A percentile compares a stretch with the other conserved stretches of the same genome.
Conservation (phyloP, 257 asterid genomes). For the Solanum clarkiae region DNA sequence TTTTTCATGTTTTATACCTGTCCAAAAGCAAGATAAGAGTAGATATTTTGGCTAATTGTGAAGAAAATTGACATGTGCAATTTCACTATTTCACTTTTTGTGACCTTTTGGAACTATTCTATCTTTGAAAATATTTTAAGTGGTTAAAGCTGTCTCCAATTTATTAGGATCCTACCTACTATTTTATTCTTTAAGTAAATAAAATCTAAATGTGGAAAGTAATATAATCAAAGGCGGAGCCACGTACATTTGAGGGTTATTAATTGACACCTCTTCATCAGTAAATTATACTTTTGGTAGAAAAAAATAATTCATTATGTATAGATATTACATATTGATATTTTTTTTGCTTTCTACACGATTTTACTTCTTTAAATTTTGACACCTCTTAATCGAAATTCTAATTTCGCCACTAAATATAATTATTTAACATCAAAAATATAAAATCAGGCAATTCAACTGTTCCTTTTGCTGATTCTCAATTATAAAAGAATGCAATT, state of each 20-base stretch:
- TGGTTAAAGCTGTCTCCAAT: not conserved
- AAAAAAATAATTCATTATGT: too few relatives aligned
- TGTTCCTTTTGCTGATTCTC: not conserved
- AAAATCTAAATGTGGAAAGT: not conserved
- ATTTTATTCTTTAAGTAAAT: not conserved
- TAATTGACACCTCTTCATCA: too few relatives aligned
- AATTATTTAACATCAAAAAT: not conserved
- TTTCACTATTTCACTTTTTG: not conserved
- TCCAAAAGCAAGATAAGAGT: constrained; percentile 1
- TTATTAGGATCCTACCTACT: not conserved
- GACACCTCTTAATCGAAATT: too few relatives aligned
- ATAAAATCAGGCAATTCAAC: not conserved
- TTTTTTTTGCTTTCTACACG: too few relatives aligned
- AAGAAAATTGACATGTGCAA: not conserved
- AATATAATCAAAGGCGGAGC: not conserved
- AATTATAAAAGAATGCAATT: not conserved
- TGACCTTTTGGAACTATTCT: not conserved
- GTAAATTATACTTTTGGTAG: too few relatives aligned
- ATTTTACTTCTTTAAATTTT: too few relatives aligned
- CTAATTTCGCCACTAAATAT: not conserved
- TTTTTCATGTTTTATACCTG: not conserved
- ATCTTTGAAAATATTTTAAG: not conserved
- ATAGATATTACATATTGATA: too few relatives aligned
- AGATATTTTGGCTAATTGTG: not conserved
- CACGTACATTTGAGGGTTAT: too few relatives aligned